Evolutionary conservation across 306 rosid species (phyloP), one percentile per base, ranked within the genome.

Genomic region (Gillenia trifoliata): DNA sequence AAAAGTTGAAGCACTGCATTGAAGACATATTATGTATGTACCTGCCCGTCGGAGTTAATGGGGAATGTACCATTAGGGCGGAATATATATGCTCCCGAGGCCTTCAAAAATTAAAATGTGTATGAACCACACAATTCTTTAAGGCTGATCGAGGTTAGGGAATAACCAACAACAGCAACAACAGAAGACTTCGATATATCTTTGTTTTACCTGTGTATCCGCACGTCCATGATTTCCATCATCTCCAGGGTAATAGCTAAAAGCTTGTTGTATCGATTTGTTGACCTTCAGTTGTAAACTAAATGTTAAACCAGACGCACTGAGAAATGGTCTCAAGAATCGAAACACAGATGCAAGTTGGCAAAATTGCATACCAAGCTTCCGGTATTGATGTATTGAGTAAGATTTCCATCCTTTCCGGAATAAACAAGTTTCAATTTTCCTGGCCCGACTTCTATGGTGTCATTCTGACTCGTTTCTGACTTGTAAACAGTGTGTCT

Each of bases 71-170:
- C 67, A 68, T 83, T 83, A 8, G 86, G 86, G 52, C 84, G 84
- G 34, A 83, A 83, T 36, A 83, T 71, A 50, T 83, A 83, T 15
- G 86, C 83, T 68, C 86, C 86, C 19, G 81, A 72, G 17, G 86
- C 86, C 86, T 83, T 64, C 34, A 34, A 50, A 54, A 45, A 76
- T 52, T 33, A 4, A 19, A 8, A 62, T 38, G 41, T 36, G 8
- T 36, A 36, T 36, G 10, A 30, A 1, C 31, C 1, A 30, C 31
- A 30, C 31, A 30, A 30, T 30, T 1, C 31, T 30, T 30, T 30
- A 30, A 3, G 31, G 31, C 31, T 30, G 3, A 30, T 3, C 31
- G 9, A 38, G 41, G 11, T 75, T 52, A 68, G 26, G 2, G 50
- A 23, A 30, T 22, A 8, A 16, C 26, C 70, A 38, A 75, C 23